Conservation (phyloP, 495 filamentous ascomycete genomes). For the Endocarpon pusillum region DNA sequence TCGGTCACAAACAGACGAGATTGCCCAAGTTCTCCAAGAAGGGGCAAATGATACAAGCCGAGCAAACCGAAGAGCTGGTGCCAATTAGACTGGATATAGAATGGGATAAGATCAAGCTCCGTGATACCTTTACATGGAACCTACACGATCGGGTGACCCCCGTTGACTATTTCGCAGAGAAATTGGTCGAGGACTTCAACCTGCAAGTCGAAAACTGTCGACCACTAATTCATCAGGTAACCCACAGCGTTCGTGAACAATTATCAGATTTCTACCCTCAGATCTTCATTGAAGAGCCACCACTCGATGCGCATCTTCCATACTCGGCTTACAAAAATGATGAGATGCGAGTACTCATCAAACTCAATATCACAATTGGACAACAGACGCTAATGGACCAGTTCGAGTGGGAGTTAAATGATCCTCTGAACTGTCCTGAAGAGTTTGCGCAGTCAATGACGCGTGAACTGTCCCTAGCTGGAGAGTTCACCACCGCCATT, state of each 20-base stretch:
- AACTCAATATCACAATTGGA: constrained; percentile 95
- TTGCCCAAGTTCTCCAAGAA: constrained; percentile 55
- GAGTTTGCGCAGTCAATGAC: constrained; percentile 84
- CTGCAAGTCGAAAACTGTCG: constrained; percentile 45
- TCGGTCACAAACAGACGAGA: constrained; percentile 55
- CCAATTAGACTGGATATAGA: constrained; percentile 87
- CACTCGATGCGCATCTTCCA: constrained; percentile 75
- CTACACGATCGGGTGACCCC: constrained; percentile 73
- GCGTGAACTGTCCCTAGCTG: constrained; percentile 75
- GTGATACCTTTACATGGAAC: constrained; percentile 98
- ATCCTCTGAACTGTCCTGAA: constrained; percentile 80
- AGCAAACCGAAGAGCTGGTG: constrained; percentile 79
- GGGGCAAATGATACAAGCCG: constrained; percentile 66
- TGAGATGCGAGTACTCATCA: constrained; percentile 90
- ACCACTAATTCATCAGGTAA: constrained; percentile 58
- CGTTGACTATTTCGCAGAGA: constrained; percentile 65
- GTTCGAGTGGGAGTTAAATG: constrained; percentile 98
- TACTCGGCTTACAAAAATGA: constrained; percentile 95
- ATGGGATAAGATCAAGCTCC: constrained; percentile 84
- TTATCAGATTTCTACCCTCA: constrained; percentile 85
- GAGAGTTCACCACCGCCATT: constrained; percentile 94
- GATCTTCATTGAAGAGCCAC: constrained; percentile 72
- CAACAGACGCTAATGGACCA: constrained; percentile 89
- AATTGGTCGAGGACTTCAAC: constrained; percentile 81
- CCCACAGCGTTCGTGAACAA: constrained; percentile 72